Evolutionary conservation across 2,329 filamentous ascomycete species (phyloP), one percentile per base, ranked within the genome.

Genomic region (Neonectria faginata): DNA sequence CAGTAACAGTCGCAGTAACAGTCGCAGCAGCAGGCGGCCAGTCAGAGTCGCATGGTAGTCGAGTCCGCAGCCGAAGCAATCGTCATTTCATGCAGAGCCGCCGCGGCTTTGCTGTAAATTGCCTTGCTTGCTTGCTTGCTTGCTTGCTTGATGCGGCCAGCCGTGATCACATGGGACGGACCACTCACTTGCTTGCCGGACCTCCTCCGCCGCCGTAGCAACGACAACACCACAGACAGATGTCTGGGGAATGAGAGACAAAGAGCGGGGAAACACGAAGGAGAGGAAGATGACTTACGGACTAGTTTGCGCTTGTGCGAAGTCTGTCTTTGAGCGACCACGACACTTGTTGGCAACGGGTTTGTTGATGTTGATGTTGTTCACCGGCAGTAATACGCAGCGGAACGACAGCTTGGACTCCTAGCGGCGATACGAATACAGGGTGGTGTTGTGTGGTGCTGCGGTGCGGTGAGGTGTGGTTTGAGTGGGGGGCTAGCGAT

Each of bases 1-100:
- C 58, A 41, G n/a, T 50, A 16, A 48, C 27, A 11, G n/a, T n/a
- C 36, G n/a, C 57, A n/a, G n/a, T n/a, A n/a, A n/a, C n/a, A 20
- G 20, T 20, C 20, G 20, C 20, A 47, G 59, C 41, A 51, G 56
- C 45, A 48, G 58, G 16, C 39, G 58, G 16, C 39, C 51, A 65
- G 56, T 62, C 59, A 52, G 47, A 50, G 60, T 54, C 36, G 53
- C 36, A 59, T 56, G 48, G 59, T 18, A 64, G 51, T 47, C 45
- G 51, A 54, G 45, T 42, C 45, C n/a, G 56, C 48, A 55, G 51
- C 47, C 56, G 65, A 59, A 45, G 44, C 51, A 69, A 69, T 70
- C 50, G 59, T 48, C 62, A 72, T 68, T 68, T 69, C 69, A 70
- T 70, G 70, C 66, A 70, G 61, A 63, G 61, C 59, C 56, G 60